These are phyloP conservation scores for Moesziomyces aphidis DNA, from an alignment of 1,284 basidiomycete species.

Conservation along the genomic window DNA sequence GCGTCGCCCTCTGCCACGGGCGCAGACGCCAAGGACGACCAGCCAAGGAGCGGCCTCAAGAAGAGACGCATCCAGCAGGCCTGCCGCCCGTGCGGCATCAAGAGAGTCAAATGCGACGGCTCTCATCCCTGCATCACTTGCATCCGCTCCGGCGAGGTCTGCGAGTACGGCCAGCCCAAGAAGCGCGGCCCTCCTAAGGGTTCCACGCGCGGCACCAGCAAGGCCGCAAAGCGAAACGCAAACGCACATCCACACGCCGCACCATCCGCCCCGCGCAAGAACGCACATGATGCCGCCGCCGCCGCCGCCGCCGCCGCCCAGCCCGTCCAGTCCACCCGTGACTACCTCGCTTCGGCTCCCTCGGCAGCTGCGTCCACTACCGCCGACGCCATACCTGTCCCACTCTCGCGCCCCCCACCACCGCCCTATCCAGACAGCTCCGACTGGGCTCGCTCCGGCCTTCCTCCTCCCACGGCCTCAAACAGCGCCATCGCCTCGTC, in stretches of 20 bases:
- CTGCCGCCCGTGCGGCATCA: slow-evolving; percentile 52
- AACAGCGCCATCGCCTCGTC: slow-evolving; percentile 3
- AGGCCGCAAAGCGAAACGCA: slow-evolving; percentile 27
- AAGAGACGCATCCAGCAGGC: slow-evolving; percentile 59
- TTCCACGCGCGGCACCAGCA: slow-evolving; percentile 49
- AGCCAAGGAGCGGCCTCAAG: slow-evolving; percentile 26
- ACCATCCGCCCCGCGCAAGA: slow-evolving; percentile 8
- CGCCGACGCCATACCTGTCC: neutral
- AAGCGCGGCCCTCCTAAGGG: slow-evolving; percentile 60
- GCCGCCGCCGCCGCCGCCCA: slow-evolving; percentile 11
- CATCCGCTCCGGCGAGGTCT: slow-evolving; percentile 44
- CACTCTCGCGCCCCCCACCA: slow-evolving; percentile 16
- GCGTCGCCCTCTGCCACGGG: slow-evolving; percentile 1
- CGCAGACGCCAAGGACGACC: slow-evolving; percentile 21
- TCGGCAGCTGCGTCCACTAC: neutral
- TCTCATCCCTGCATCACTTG: slow-evolving; percentile 52
- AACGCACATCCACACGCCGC: slow-evolving; percentile 2
- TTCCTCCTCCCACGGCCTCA: neutral
- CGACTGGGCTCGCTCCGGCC: slow-evolving; percentile 10
- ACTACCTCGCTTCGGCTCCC: slow-evolving; percentile 4
- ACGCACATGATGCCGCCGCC: slow-evolving; percentile 15
- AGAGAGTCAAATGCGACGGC: slow-evolving; percentile 58
- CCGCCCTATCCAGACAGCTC: slow-evolving; percentile 8
- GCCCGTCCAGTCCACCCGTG: slow-evolving; percentile 26
- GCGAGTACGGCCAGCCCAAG: slow-evolving; percentile 56